Evolutionary conservation across 768 basidiomycete genomes (phyloP).

Genomic region (Tricholoma furcatifolium): DNA sequence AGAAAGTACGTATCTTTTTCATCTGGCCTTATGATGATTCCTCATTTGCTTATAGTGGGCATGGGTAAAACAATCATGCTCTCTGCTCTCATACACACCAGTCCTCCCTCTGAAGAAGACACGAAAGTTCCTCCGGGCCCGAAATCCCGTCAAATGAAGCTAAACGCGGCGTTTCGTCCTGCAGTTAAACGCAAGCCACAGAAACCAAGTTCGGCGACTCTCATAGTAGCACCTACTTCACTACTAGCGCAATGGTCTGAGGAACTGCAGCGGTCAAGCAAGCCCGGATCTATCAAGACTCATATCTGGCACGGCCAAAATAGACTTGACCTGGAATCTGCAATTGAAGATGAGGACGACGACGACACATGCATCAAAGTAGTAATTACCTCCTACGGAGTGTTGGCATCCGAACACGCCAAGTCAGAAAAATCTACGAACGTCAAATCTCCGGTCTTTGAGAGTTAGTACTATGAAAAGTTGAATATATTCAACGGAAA

Average conservation of each 20-base stretch:
- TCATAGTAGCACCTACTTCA: slow-evolving; percentile 92
- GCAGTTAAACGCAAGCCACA: slow-evolving; percentile 30
- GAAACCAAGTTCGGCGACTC: slow-evolving; percentile 56
- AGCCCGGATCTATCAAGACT: slow-evolving; percentile 61
- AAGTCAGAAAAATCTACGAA: slow-evolving; percentile 56
- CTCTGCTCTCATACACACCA: slow-evolving; percentile 84
- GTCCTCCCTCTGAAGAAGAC: slow-evolving; percentile 47
- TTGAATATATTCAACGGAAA: neutral
- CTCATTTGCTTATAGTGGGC: slow-evolving; percentile 61
- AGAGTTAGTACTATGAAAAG: slow-evolving; percentile 47
- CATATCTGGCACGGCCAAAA: slow-evolving; percentile 90
- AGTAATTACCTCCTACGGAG: slow-evolving; percentile 92
- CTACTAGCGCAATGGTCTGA: slow-evolving; percentile 92
- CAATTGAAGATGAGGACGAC: slow-evolving; percentile 55
- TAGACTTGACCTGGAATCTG: slow-evolving; percentile 65
- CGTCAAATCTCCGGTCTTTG: slow-evolving; percentile 60
- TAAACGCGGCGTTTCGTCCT: slow-evolving; percentile 63
- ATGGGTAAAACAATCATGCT: slow-evolving; percentile 96
- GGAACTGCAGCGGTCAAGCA: slow-evolving; percentile 84
- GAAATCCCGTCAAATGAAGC: slow-evolving; percentile 56
- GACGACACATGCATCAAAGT: slow-evolving; percentile 58
- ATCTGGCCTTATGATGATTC: neutral
- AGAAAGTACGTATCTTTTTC: slow-evolving; percentile 21
- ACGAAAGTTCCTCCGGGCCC: slow-evolving; percentile 23
- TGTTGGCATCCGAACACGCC: slow-evolving; percentile 83